Conservation (phyloP, 2,329 filamentous ascomycete species). For the Escovopsis sp. region DNA sequence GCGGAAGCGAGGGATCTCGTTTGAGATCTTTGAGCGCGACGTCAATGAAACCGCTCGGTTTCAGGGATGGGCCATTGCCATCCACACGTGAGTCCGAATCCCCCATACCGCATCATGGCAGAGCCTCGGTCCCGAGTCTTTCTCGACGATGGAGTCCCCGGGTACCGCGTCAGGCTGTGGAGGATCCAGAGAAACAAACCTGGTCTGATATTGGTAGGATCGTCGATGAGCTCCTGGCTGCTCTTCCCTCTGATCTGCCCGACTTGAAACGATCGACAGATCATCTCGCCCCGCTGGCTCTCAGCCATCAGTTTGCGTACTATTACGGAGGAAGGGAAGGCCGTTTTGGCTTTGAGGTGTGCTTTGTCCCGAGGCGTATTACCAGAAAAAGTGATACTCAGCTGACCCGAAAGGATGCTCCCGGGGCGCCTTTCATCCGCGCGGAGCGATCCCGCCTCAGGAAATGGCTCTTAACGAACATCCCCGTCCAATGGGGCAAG, state of each 20-base stretch:
- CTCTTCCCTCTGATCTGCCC: slow-evolving; percentile 4
- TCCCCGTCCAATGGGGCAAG: slow-evolving; percentile 26
- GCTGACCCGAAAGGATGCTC: neutral
- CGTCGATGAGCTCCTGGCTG: slow-evolving; percentile 8
- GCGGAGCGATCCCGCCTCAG: slow-evolving; percentile 13
- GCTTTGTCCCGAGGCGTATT: neutral
- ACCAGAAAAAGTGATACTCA: neutral
- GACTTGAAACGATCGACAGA: slow-evolving; percentile 7
- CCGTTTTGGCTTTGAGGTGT: slow-evolving; percentile 4
- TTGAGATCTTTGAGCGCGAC: slow-evolving; percentile 26
- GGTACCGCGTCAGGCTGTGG: too few relatives aligned
- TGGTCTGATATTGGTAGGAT: slow-evolving; percentile 1
- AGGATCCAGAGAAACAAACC: too few relatives aligned
- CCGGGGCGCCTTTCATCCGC: slow-evolving; percentile 12
- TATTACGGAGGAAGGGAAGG: too few relatives aligned
- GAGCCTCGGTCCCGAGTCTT: too few relatives aligned
- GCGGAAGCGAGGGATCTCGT: slow-evolving; percentile 17
- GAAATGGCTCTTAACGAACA: slow-evolving; percentile 12
- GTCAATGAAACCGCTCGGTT: slow-evolving; percentile 9
- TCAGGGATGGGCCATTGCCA: slow-evolving; percentile 17
- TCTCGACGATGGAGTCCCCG: too few relatives aligned
- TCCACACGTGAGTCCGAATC: slow-evolving; percentile 11
- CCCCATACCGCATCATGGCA: too few relatives aligned
- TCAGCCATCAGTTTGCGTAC: too few relatives aligned
- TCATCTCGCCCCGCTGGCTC: slow-evolving; percentile 2